These are phyloP conservation scores for Diaporthe ampelina DNA, from an alignment of 2,329 filamentous ascomycete genomes.

Conservation along the genomic window DNA sequence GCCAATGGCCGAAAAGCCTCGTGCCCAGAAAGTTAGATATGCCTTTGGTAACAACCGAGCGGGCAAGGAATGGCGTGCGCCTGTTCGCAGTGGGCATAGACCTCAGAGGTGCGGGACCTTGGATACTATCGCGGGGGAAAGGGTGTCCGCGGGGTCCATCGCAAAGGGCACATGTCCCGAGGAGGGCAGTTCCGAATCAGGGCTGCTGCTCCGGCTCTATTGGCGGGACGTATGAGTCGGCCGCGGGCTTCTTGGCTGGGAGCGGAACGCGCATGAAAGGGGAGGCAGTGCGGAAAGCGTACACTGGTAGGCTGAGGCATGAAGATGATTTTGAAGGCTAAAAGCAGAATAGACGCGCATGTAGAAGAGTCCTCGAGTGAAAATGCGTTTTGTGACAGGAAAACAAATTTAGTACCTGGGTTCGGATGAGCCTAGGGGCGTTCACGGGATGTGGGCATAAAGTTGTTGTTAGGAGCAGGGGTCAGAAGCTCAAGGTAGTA, in stretches of 20 bases:
- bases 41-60: neutral
- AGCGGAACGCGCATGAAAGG: neutral
- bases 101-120: neutral
- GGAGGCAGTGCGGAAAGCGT: neutral
- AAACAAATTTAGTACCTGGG: neutral
- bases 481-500: neutral
- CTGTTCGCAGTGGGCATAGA: too few relatives aligned
- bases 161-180: neutral
- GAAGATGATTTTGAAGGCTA: neutral
- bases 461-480: neutral
- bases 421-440: neutral
- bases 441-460: constrained; percentile 4
- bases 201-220: constrained; percentile 29
- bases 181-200: neutral
- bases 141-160: constrained; percentile 23
- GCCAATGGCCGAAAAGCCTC: neutral
- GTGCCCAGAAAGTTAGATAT: neutral
- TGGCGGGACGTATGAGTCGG: constrained; percentile 16
- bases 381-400: neutral
- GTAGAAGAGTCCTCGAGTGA: neutral
- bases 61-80: neutral
- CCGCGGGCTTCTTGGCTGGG: constrained; percentile 1
- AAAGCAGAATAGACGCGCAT: too few relatives aligned
- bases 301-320: neutral
- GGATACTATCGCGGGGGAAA: neutral